phyloP scores from a whole-genome alignment of 2,329 filamentous ascomycete species.

The Clonostachys sp. region DNA sequence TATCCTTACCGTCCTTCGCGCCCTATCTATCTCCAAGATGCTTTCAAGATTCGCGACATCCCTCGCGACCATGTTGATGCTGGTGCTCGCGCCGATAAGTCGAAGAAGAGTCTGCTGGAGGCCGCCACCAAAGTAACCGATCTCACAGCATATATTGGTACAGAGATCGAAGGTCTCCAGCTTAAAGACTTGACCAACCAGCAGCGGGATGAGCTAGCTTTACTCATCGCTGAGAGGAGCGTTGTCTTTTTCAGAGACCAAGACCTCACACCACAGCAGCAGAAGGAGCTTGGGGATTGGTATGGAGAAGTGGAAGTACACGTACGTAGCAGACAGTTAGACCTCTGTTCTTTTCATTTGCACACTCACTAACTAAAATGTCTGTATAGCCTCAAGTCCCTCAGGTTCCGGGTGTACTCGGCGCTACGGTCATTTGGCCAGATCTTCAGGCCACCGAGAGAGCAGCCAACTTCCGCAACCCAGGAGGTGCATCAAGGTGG shows the following conservation, averaged over 20 bases:
- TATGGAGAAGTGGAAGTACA: slow-evolving; percentile 66
- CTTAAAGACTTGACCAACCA: slow-evolving; percentile 54
- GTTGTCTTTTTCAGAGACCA: slow-evolving; percentile 30
- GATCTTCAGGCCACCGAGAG: slow-evolving; percentile 59
- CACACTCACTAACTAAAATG: neutral
- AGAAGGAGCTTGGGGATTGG: slow-evolving; percentile 57
- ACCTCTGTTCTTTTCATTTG: neutral
- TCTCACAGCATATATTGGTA: slow-evolving; percentile 58
- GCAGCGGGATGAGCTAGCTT: slow-evolving; percentile 58
- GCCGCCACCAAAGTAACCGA: slow-evolving; percentile 60
- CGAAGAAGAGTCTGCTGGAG: slow-evolving; percentile 54
- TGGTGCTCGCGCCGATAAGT: slow-evolving; percentile 59
- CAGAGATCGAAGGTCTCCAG: slow-evolving; percentile 60
- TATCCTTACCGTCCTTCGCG: slow-evolving; percentile 67
- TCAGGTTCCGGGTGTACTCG: slow-evolving; percentile 62
- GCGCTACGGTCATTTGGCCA: slow-evolving; percentile 67
- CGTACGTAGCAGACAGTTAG: slow-evolving; percentile 31
- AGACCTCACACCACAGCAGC: slow-evolving; percentile 54
- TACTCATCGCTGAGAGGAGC: slow-evolving; percentile 35
- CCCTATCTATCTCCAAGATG: slow-evolving; percentile 66
- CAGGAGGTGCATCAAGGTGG: slow-evolving; percentile 65
- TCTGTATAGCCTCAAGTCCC: slow-evolving; percentile 60
- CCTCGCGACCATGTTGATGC: slow-evolving; percentile 53
- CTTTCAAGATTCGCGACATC: slow-evolving; percentile 57
- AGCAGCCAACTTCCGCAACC: slow-evolving; percentile 57